Conservation (phyloP, 108 stramenopile genomes). For the Seminavis robusta region DNA sequence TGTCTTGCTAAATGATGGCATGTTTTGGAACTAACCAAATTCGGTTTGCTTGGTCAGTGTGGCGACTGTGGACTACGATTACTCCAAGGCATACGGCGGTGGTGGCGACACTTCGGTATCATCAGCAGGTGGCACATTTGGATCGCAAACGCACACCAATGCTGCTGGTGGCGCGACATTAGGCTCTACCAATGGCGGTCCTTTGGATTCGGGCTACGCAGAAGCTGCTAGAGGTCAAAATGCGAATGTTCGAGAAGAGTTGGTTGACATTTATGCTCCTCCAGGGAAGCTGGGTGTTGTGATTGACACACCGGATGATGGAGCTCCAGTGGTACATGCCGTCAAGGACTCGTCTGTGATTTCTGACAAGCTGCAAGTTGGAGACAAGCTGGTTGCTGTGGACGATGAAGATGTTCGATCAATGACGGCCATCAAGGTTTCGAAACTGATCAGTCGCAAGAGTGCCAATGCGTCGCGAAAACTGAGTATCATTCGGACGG, state of each 20-base stretch:
- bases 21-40: slow-evolving; percentile 1
- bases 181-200: slow-evolving; percentile 33
- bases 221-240: background rate
- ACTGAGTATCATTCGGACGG: slow-evolving; percentile 65
- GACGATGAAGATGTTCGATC: slow-evolving; percentile 83
- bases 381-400: slow-evolving; percentile 82
- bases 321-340: slow-evolving; percentile 83
- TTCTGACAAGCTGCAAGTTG: slow-evolving; percentile 73
- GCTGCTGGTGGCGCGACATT: slow-evolving; percentile 25
- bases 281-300: slow-evolving; percentile 88
- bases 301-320: slow-evolving; percentile 86
- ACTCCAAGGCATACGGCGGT: slow-evolving; percentile 81
- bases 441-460: slow-evolving; percentile 82
- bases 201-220: slow-evolving; percentile 48
- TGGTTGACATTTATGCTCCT: slow-evolving; percentile 78
- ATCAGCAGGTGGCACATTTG: slow-evolving; percentile 77
- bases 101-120: slow-evolving; percentile 59
- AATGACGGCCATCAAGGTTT: slow-evolving; percentile 91
- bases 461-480: slow-evolving; percentile 74
- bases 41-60: slow-evolving; percentile 40
- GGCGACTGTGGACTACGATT: slow-evolving; percentile 82
- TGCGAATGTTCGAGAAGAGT: slow-evolving; percentile 52
- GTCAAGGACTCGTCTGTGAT: slow-evolving; percentile 84
- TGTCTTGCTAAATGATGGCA: background rate
- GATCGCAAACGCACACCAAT: slow-evolving; percentile 44